Base-by-base conservation (phyloP, 306 rosid genomes). In the Luffa acutangula region DNA sequence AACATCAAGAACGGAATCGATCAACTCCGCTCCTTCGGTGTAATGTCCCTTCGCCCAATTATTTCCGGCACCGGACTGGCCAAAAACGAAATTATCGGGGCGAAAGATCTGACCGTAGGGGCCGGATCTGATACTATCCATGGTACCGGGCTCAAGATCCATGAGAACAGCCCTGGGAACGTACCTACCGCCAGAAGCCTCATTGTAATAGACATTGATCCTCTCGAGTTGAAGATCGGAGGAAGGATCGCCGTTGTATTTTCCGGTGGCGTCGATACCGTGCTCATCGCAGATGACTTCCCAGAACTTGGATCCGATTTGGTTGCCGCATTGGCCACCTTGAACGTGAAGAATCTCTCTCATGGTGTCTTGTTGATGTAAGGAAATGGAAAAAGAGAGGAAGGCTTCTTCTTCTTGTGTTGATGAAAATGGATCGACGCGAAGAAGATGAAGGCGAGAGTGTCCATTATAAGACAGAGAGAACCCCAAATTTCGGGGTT, bases 81-180 rank as follows among this genome's bases (percentile, higher is more conserved):
- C 97, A 71, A 93, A 93, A 69, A 93, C 96, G 78, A 93, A 93
- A 87, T 93, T 93, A 64, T 93, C 97, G 9, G 97, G 97, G 20
- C 98, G 92, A 62, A 93, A 93, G 82, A 93, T 89, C 92, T 91
- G 94, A 42, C 98, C 98, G 53, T 51, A 93, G 0, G 92, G 97
- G 20, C 98, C 97, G 78, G 98, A 93, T 91, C 98, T 88, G 91
- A 93, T 93, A 80, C 98, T 93, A 58, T 93, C 98, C 98, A 93
- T 93, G 57, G 98, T 93, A 0, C 98, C 97, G 2, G 98, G 98
- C 41, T 93, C 98, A 11, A 93, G 95, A 89, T 93, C 98, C 95
- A 93, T 90, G 54, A 93, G 98, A 45, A 93, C 98, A 10, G 98
- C 98, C 66, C 98, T 86, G 5, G 98, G 98, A 75, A 93, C 98